Conservation (phyloP, 179 eudicot genomes). For the Drosera spatulata region DNA sequence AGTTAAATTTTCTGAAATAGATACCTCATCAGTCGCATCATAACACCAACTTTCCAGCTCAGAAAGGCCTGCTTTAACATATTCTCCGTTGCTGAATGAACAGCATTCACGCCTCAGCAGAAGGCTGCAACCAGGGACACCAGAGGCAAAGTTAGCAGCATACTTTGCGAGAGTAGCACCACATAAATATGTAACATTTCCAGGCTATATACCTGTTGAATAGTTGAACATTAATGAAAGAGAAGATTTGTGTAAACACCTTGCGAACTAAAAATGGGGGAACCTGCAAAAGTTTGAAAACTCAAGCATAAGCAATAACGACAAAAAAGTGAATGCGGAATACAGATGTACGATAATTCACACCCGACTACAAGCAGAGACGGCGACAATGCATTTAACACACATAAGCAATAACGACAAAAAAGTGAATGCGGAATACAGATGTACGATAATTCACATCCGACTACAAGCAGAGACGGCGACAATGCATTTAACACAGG, state of each 20-base stretch:
- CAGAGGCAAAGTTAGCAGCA: not conserved
- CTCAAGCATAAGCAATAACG: not conserved
- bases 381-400: not conserved
- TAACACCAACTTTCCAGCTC: conserved; percentile 47
- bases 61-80: conserved; percentile 50
- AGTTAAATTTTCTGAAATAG: not conserved
- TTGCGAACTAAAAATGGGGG: conserved; percentile 93
- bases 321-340: not conserved
- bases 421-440: not conserved
- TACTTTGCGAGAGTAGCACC: conserved; percentile 2
- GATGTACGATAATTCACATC: not conserved
- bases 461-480: not conserved
- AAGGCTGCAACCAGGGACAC: conserved; percentile 25
- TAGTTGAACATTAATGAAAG: conserved; percentile 93
- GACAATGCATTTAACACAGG: not conserved
- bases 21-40: conserved; percentile 46
- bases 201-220: conserved; percentile 63
- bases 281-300: conserved; percentile 32
- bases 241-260: conserved; percentile 91
- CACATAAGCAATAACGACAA: not conserved
- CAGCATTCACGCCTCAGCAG: conserved; percentile 54
- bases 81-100: conserved; percentile 55
- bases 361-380: not conserved
- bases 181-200: not conserved
- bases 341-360: not conserved